Evolutionary conservation across 495 filamentous ascomycete species (phyloP), one percentile per base, ranked within the genome.

Genomic region (Filosporella fistucella): DNA sequence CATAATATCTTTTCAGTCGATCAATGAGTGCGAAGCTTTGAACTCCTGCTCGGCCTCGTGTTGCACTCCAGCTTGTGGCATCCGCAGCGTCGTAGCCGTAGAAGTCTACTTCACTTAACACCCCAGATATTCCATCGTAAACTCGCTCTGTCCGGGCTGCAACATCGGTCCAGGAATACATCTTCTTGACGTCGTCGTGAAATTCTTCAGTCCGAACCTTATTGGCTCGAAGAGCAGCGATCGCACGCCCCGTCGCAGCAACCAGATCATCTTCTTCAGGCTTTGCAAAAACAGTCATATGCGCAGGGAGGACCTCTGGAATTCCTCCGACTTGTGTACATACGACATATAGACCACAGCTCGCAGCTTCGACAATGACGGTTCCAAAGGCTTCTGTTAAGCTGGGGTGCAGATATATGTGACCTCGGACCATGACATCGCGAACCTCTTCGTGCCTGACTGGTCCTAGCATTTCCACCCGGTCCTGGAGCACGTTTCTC

Each of bases 151-250:
- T 96, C 25, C 93, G 83, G 52, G 82, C 74, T 0, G 93, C 93
- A 1, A 98, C 89, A 63, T 98, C 88, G 2, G 87, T 91, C 93
- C 93, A 98, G 0, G 84, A 90, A 67, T 98, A 98, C 93, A 97
- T 96, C 60, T 81, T 83, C 65, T 94, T 94, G 35, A 98, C 93
- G 63, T 95, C 83, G 45, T 95, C 91, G 60, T 98, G 93, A 59
- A 98, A 98, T 21, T 85, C 77, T 60, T 96, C 91, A 2, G 94
- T 95, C 40, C 88, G 82, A 16, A 98, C 82, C 56, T 84, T 83
- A 57, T 88, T 89, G 10, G 80, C 82, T n/a, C 89, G 76, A 26
- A 96, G 70, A 6, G 80, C 79, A 0, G 77, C 80, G 52, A 96
- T 95, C 20, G 91, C 91, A 52, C 79, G 77, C 1, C 85, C 83